Evolutionary conservation across 768 basidiomycete genomes (phyloP), one percentile per base, ranked within the genome.

Genomic region (Termitomyces sp.): DNA sequence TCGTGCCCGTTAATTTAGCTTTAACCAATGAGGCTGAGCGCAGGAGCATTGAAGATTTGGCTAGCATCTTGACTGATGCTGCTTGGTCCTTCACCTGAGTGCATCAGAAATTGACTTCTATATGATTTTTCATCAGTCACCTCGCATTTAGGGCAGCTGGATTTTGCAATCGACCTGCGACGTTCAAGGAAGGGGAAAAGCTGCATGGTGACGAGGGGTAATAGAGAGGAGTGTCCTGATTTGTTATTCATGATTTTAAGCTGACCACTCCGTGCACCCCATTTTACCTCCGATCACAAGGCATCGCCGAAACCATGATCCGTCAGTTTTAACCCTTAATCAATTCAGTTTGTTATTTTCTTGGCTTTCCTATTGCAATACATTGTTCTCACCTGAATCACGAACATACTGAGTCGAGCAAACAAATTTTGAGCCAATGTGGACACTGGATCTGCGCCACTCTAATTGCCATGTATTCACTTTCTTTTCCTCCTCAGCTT

Each of bases 171-270:
- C 54, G 60, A 61, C 52, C 47, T 39, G 47, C 55, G 57, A 31
- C 63, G 63, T 15, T 59, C 57, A 57, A 64, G 36, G 24, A 61
- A 61, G 22, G 63, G 50, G 15, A 59, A 54, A 50, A 61, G 27
- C 4, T 58, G 63, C 58, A 61, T 59, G 36, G 16, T 48, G 55
- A 30, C 4, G 49, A n/a, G 13, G n/a, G 13, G 33, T 41, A 5
- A 30, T n/a, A 49, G 42, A 39, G 46, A 33, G 39, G 45, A 12
- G 22, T 7, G n/a, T 36, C 20, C 24, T 24, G 16, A 7, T 13
- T 31, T 52, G 11, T 45, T 30, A 7, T n/a, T 12, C 36, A 42
- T 34, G 41, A 33, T 8, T 50, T 59, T 59, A 44, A 41, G 46
- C 24, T 37, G n/a, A n/a, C 13, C 4, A n/a, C 24, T 36, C 12